phyloP scores from a whole-genome alignment of 768 basidiomycete genomes.

The Trichaptum fuscoviolaceum region DNA sequence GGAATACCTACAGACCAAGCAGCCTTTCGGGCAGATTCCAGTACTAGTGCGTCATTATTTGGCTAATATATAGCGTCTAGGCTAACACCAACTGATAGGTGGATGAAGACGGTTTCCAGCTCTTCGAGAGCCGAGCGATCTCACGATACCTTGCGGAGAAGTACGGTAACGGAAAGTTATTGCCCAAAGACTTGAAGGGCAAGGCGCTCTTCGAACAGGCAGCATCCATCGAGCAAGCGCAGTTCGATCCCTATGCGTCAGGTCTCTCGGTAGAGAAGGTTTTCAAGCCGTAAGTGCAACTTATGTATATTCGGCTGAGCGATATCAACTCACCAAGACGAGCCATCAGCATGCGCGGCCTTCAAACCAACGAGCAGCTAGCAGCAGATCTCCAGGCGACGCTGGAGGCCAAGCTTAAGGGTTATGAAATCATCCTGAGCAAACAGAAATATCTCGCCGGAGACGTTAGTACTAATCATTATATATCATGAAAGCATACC shows the following conservation, averaged over 20 bases:
- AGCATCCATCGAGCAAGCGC: constrained; percentile 26
- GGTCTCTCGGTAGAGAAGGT: constrained; percentile 42
- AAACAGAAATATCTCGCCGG: constrained; percentile 49
- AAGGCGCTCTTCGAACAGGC: constrained; percentile 24
- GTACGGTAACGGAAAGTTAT: constrained; percentile 19
- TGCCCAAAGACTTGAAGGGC: constrained; percentile 17
- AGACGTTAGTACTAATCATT: constrained; percentile 23
- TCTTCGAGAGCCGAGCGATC: constrained; percentile 26
- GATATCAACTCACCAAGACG: not conserved
- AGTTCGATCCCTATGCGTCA: constrained; percentile 47
- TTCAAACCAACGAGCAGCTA: constrained; percentile 6
- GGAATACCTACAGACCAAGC: constrained; percentile 34
- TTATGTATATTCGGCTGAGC: not conserved
- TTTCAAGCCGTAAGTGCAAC: constrained; percentile 41
- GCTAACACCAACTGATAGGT: not conserved
- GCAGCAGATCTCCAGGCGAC: constrained; percentile 13
- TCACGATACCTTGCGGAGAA: constrained; percentile 18
- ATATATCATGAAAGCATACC: not conserved
- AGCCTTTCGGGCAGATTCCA: constrained; percentile 65
- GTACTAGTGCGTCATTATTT: constrained; percentile 36
- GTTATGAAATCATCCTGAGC: constrained; percentile 50
- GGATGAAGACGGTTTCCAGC: constrained; percentile 22
- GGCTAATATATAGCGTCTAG: not conserved
- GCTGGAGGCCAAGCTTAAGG: constrained; percentile 40
- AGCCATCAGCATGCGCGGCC: constrained; percentile 4